These are phyloP conservation scores for Pyricularia grisea DNA, from an alignment of 2,329 filamentous ascomycete genomes.

Conservation along the genomic window DNA sequence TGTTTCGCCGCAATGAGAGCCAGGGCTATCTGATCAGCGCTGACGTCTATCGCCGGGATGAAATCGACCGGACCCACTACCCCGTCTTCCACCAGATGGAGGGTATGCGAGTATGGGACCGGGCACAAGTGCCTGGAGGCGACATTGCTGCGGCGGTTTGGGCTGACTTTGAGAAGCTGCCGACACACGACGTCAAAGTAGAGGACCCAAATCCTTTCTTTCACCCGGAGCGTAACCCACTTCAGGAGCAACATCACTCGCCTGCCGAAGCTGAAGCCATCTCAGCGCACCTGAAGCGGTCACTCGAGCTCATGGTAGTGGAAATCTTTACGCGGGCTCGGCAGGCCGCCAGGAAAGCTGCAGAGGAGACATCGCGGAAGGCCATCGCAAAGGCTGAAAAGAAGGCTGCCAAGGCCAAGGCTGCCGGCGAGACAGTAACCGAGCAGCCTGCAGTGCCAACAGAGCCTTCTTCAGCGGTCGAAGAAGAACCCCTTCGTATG, in stretches of 20 bases:
- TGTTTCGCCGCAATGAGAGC: conserved; percentile 62
- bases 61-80: conserved; percentile 90
- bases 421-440: neutral
- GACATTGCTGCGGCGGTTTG: conserved; percentile 58
- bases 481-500: conserved; percentile 67
- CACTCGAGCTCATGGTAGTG: conserved; percentile 80
- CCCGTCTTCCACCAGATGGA: conserved; percentile 99
- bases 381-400: neutral
- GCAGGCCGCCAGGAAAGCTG: conserved; percentile 46
- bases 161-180: conserved; percentile 61
- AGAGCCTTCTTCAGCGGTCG: conserved; percentile 11
- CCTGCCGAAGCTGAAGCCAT: conserved; percentile 74
- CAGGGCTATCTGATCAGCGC: conserved; percentile 81
- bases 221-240: conserved; percentile 70
- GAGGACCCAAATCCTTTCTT: conserved; percentile 76
- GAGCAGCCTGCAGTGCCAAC: neutral
- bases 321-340: conserved; percentile 78
- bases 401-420: neutral
- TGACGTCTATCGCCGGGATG: conserved; percentile 92
- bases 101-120: conserved; percentile 82
- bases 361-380: conserved; percentile 13
- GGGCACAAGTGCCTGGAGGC: conserved; percentile 44
- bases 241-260: conserved; percentile 64
- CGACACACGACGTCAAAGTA: conserved; percentile 65
- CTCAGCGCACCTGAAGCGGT: conserved; percentile 76